Conservation (phyloP, 1,284 basidiomycete genomes). For the Sporisorium exsertum region DNA sequence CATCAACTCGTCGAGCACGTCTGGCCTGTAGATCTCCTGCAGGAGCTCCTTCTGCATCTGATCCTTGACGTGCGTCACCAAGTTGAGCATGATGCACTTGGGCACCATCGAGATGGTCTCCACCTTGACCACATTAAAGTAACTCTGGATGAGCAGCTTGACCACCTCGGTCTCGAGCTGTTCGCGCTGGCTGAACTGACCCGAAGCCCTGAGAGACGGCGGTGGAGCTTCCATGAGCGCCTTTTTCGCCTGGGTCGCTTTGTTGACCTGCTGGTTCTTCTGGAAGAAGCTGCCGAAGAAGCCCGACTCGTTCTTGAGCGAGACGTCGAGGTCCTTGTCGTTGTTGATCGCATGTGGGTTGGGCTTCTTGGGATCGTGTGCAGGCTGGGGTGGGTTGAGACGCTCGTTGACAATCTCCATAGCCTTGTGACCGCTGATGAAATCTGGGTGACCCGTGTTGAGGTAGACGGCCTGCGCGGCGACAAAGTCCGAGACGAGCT, state of each 20-base stretch:
- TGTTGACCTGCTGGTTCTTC: conserved; percentile 75
- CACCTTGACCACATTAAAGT: conserved; percentile 79
- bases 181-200: conserved; percentile 93
- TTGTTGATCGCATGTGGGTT: conserved; percentile 80
- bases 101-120: conserved; percentile 99
- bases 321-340: conserved; percentile 91
- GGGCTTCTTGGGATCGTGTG: conserved; percentile 53
- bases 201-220: conserved; percentile 87
- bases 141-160: conserved; percentile 74
- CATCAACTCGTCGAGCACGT: conserved; percentile 67
- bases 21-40: conserved; percentile 67
- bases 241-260: conserved; percentile 73
- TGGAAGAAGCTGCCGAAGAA: conserved; percentile 98
- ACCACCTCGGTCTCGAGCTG: conserved; percentile 99
- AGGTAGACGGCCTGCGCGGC: conserved; percentile 98
- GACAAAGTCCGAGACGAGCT: conserved; percentile 94
- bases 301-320: conserved; percentile 81
- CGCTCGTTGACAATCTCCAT: conserved; percentile 87
- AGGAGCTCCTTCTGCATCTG: conserved; percentile 88
- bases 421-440: conserved; percentile 94
- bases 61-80: conserved; percentile 93
- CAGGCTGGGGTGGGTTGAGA: conserved; percentile 74
- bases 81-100: conserved; percentile 87
- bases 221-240: conserved; percentile 89
- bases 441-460: conserved; percentile 95